Conservation (phyloP, 495 filamentous ascomycete species). For the Delitschia confertaspora region DNA sequence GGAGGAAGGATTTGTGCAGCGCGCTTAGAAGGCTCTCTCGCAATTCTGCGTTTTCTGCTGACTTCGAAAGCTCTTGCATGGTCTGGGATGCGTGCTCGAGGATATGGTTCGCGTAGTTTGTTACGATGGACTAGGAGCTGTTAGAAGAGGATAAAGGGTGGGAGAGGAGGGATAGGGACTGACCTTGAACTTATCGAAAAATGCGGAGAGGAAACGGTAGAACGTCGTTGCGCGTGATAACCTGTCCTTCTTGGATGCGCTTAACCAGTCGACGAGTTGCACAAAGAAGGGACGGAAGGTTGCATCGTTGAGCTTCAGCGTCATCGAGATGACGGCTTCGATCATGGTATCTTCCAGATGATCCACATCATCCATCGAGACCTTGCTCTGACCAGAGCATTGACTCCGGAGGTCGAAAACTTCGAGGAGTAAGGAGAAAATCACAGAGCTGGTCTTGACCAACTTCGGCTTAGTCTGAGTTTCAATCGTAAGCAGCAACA, state of each 20-base stretch:
- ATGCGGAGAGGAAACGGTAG: constrained; percentile 66
- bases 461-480: constrained; percentile 66
- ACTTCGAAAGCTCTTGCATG: constrained; percentile 41
- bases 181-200: constrained; percentile 76
- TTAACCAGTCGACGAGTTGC: constrained; percentile 71
- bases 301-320: constrained; percentile 93
- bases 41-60: constrained; percentile 53
- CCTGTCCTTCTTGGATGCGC: constrained; percentile 44
- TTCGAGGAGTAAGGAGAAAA: constrained; percentile 63
- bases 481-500: constrained; percentile 60
- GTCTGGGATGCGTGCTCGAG: constrained; percentile 61
- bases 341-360: constrained; percentile 58
- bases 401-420: constrained; percentile 35
- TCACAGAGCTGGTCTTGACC: constrained; percentile 53
- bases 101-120: constrained; percentile 78
- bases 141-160: constrained; percentile 7
- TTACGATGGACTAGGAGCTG: constrained; percentile 64
- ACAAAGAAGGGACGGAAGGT: constrained; percentile 89
- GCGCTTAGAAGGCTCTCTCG: constrained; percentile 51
- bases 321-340: constrained; percentile 69
- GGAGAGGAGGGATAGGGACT: constrained; percentile 10
- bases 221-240: constrained; percentile 55
- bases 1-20: constrained; percentile 62
- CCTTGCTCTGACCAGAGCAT: constrained; percentile 26
- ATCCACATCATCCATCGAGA: constrained; percentile 43